Evolutionary conservation across 805 yeast genomes (phyloP).

Genomic region (Candida loeiensis): DNA sequence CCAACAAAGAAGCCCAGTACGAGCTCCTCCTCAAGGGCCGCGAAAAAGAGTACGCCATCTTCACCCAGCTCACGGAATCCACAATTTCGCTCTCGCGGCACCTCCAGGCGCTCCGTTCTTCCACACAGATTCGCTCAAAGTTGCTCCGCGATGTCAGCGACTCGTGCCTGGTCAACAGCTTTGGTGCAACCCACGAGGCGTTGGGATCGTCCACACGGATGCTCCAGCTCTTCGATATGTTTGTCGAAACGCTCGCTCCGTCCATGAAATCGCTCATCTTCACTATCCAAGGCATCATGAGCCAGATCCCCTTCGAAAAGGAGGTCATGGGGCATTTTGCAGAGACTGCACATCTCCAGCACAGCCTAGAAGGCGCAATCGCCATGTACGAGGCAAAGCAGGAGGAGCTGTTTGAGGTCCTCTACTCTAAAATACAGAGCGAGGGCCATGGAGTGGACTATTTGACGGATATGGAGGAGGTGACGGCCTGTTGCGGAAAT

Average conservation of each 20-base stretch:
- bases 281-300: conserved; percentile 59
- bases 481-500: conserved; percentile 81
- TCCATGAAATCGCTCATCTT: conserved; percentile 63
- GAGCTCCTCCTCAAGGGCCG: conserved; percentile 56
- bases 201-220: conserved; percentile 24
- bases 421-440: conserved; percentile 57
- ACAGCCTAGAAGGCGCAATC: conserved; percentile 49
- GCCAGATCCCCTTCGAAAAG: conserved; percentile 54
- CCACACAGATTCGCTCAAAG: conserved; percentile 65
- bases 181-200: not conserved
- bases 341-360: conserved; percentile 41
- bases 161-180: not conserved
- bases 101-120: conserved; percentile 63
- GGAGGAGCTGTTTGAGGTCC: conserved; percentile 48
- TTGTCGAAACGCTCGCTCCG: conserved; percentile 68
- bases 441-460: conserved; percentile 24
- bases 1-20: conserved; percentile 56
- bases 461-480: conserved; percentile 68
- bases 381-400: conserved; percentile 57
- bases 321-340: conserved; percentile 29
- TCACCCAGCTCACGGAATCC: conserved; percentile 47
- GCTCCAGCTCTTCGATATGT: conserved; percentile 51
- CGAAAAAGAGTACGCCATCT: conserved; percentile 48
- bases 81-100: conserved; percentile 52
- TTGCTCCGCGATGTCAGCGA: conserved; percentile 18